Percentiles rank a stretch among this genome's conserved stretches.
phyloP scores from a whole-genome alignment of 2,329 filamentous ascomycete species.

The Fusarium goolgardi region DNA sequence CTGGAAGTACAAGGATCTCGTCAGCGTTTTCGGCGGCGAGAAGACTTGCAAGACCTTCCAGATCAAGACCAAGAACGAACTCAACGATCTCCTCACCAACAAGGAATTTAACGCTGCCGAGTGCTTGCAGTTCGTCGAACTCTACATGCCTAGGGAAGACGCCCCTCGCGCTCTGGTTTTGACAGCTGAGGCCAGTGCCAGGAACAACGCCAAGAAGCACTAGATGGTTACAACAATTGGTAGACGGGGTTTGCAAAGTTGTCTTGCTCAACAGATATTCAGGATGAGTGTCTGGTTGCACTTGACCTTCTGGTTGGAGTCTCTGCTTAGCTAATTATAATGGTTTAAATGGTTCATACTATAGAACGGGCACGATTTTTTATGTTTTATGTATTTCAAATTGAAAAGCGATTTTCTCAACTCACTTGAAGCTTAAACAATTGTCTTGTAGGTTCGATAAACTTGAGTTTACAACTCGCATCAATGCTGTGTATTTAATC shows the following conservation, averaged over 20 bases:
- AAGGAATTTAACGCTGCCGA: slow-evolving; percentile 69
- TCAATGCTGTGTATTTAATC: not conserved
- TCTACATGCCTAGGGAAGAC: slow-evolving; percentile 84
- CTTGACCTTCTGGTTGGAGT: slow-evolving; percentile 14
- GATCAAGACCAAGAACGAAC: slow-evolving; percentile 75
- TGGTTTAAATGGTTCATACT: slow-evolving; percentile 36
- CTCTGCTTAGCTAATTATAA: slow-evolving; percentile 37
- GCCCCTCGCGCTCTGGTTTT: slow-evolving; percentile 76
- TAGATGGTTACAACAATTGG: slow-evolving; percentile 34
- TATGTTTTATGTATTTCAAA: slow-evolving; percentile 33
- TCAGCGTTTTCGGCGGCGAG: slow-evolving; percentile 74
- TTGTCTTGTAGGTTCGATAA: not conserved
- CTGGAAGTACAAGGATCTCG: slow-evolving; percentile 79
- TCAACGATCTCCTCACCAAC: slow-evolving; percentile 73
- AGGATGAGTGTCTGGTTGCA: slow-evolving; percentile 13
- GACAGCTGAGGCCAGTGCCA: slow-evolving; percentile 77
- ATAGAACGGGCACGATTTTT: slow-evolving; percentile 27
- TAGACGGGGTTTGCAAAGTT: slow-evolving; percentile 22
- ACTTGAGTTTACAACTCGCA: not conserved
- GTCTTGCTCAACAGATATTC: slow-evolving; percentile 31
- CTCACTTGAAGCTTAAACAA: not conserved
- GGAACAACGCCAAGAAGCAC: slow-evolving; percentile 67
- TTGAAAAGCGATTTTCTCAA: slow-evolving; percentile 40
- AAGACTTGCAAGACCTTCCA: slow-evolving; percentile 71
- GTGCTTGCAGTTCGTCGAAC: slow-evolving; percentile 77